These are phyloP conservation scores for Elongisporangium anandrum DNA, from an alignment of 352 stramenopile genomes.

Conservation along the genomic window DNA sequence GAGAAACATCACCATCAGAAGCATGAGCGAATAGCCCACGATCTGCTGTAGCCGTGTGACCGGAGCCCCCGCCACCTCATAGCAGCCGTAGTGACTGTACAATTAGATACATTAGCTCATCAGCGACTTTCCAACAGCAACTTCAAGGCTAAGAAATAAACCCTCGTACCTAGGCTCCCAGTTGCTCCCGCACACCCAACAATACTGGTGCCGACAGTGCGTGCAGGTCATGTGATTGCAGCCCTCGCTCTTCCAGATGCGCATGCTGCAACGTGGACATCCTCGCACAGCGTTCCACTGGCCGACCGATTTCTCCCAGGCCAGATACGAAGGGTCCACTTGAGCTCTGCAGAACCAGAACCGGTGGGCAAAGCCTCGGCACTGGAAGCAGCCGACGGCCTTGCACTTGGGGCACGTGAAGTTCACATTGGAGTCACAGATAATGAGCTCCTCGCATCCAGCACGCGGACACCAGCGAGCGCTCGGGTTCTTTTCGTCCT, in stretches of 20 bases:
- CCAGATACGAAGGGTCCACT: slow-evolving; percentile 49
- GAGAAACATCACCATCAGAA: slow-evolving; percentile 48
- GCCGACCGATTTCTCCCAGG: slow-evolving; percentile 59
- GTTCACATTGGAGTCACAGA: slow-evolving; percentile 37
- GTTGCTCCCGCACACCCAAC: slow-evolving; percentile 54
- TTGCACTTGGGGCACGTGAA: slow-evolving; percentile 65
- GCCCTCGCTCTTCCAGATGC: slow-evolving; percentile 76
- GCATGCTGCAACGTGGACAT: slow-evolving; percentile 59
- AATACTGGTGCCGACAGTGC: slow-evolving; percentile 60
- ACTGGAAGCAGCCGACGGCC: slow-evolving; percentile 55
- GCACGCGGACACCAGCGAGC: slow-evolving; percentile 58
- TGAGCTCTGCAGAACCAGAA: slow-evolving; percentile 51
- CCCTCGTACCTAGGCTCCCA: slow-evolving; percentile 41
- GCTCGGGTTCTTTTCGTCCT: slow-evolving; percentile 76
- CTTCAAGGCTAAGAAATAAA: no score
- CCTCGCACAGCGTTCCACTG: slow-evolving; percentile 40
- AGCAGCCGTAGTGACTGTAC: slow-evolving; percentile 60
- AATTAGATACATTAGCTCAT: background rate
- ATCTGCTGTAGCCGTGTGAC: slow-evolving; percentile 23
- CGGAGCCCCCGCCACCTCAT: slow-evolving; percentile 43
- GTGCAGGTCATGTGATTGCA: slow-evolving; percentile 76
- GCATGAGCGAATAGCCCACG: slow-evolving; percentile 41
- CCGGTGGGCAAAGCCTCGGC: slow-evolving; percentile 41
- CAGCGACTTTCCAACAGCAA: background rate
- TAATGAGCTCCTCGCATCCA: slow-evolving; percentile 59